Evolutionary conservation across 306 rosid genomes (phyloP), one percentile per base, ranked within the genome.

Genomic region (Erythrophleum fordii): DNA sequence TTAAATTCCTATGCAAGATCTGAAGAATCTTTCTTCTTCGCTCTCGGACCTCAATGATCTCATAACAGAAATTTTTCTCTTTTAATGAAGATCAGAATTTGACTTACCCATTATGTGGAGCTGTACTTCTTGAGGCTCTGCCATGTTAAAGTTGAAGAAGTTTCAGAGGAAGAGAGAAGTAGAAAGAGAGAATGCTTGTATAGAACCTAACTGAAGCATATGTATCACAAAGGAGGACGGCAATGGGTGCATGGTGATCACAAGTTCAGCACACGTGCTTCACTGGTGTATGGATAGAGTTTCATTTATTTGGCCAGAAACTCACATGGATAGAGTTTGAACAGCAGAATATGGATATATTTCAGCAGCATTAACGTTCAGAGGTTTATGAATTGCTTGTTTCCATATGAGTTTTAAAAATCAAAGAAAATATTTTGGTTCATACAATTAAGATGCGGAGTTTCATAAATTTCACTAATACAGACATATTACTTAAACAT

Each of bases 101-200:
- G 64, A 79, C 80, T 44, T 55, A 86, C 82, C 77, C 44, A 20
- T 49, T 37, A 75, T 76, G 55, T 7, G 14, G 11, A 86, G 82
- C 26, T 65, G 82, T n/a, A 64, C 23, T 82, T 71, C 74, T 76
- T 59, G 82, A 70, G 77, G 51, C 49, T 82, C 77, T 70, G 76
- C 82, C 86, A 82, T 70, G 52, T 75, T 26, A 5, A 81, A 78
- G 68, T 25, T 68, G 46, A 82, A 62, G 26, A 8, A 68, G 55
- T 17, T 75, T 79, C 13, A 48, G 51, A 70, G 59, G 68, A 72
- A 41, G 67, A n/a, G 14, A 45, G 75, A 45, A 26, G 28, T 20
- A 3, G 17, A 8, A 22, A 18, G 56, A 12, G 52, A 46, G 52
- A 48, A n/a, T 17, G 9, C 1, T 17, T 52, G 23, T 52, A 51